Evolutionary conservation across 768 basidiomycete genomes (phyloP), one percentile per base, ranked within the genome.

Genomic region (Pilatotrama ljubarskyi): DNA sequence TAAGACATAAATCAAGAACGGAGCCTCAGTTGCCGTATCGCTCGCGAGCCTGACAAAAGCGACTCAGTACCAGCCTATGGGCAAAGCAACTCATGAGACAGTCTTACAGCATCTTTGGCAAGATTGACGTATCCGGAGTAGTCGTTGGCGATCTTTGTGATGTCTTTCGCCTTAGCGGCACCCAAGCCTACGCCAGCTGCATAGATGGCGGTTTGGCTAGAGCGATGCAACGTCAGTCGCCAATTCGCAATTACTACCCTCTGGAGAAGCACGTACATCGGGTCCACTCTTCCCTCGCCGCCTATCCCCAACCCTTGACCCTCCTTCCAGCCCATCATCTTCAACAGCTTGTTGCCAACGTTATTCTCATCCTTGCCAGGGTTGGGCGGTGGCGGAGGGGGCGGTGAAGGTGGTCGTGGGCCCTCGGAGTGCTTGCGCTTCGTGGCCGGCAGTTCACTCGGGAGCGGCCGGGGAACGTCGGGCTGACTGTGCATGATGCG

Each of bases 301-400:
- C 81, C 81, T 7, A 84, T 81, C 0, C 96, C 96, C 40, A 98
- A 75, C 1, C 96, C 95, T 15, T 83, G 86, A 6, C 95, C 95
- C 67, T 90, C 90, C 63, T 82, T 91, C 95, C 95, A 98, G 0
- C 96, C 97, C 95, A 98, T 98, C 85, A 96, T 95, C 73, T 93
- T 93, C 63, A 98, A 73, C 58, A 99, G 72, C 69, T 93, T 95
- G 70, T 95, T 95, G 6, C 97, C 97, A 11, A 93, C 83, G 66
- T 98, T 98, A 41, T 68, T 86, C 50, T 87, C 84, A 67, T 98
- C 95, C 70, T 91, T 78, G 5, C 84, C 91, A 5, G 87, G 91
- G 65, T 88, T 85, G 3, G 87, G 66, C 2, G 84, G 78, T 5
- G 84, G 80, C 9, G 85, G 84, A 1, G 88, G 84, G 0, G 88